Base-by-base conservation (phyloP, 768 basidiomycete genomes). In the Mrakia frigida region DNA sequence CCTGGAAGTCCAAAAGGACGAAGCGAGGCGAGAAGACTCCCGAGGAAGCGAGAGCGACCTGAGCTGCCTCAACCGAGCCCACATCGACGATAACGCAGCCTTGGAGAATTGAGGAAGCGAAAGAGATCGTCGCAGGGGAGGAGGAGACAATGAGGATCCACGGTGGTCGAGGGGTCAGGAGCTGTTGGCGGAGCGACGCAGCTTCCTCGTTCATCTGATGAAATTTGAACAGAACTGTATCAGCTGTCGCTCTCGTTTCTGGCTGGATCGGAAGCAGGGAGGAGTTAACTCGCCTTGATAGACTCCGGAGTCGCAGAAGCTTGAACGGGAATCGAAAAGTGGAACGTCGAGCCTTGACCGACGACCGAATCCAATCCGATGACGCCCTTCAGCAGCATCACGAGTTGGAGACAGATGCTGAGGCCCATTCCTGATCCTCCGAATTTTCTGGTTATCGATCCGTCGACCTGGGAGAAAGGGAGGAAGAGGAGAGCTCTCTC, bases 391-490 rank as follows among this genome's bases (percentile, higher is more conserved):
- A 91, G 89, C n/a, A 91, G 86, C 80, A 90, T 90, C 65, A 91
- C 90, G 46, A 92, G 84, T 79, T 90, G 89, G 21, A 89, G 87
- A 11, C 90, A 91, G 79, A 92, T 92, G 9, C 89, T 90, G 33
- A 91, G 83, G 28, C 91, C 91, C 13, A 92, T 82, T 14, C 91
- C 91, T n/a, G 90, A 91, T 3, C 91, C 91, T 65, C 91, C 91
- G 80, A 90, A 91, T 10, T 88, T 86, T 37, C 90, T 88, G 10
- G 91, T 91, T 0, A 90, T 90, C 0, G 90, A 91, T 78, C 56
- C 91, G 84, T 91, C 91, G 14, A 90, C 90, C 83, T 92, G 91
- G 79, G 90, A 89, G 79, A 92, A 92, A 13, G 90, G 90, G 28
- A 89, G 87, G 79, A 91, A 92, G 5, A 92, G 83, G 11, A 88